These are phyloP conservation scores for Alternaria ethzedia DNA, from an alignment of 2,329 filamentous ascomycete genomes.

Conservation along the genomic window DNA sequence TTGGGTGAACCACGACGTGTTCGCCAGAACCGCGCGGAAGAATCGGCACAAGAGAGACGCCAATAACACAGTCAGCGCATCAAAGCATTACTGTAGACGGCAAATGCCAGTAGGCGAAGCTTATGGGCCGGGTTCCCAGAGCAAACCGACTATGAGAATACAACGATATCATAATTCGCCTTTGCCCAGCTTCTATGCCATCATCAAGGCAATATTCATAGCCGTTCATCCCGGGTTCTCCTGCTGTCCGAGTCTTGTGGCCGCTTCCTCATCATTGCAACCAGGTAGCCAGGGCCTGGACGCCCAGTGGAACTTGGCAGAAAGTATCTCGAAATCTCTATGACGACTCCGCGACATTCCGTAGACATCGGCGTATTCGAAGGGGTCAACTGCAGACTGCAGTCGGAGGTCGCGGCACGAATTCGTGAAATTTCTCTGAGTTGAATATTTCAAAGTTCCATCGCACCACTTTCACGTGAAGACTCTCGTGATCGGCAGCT, in stretches of 20 bases:
- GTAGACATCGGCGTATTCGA: neutral
- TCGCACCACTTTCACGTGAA: constrained; percentile 29
- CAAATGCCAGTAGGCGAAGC: neutral
- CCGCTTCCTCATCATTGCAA: neutral
- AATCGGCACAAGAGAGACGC: constrained; percentile 2
- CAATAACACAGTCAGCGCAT: neutral
- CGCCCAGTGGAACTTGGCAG: neutral
- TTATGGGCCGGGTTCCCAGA: neutral
- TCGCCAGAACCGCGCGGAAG: neutral
- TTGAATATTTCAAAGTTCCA: neutral
- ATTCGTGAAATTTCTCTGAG: neutral
- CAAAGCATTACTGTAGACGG: neutral
- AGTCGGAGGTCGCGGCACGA: neutral
- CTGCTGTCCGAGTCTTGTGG: neutral
- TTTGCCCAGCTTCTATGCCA: neutral
- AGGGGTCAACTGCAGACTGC: neutral
- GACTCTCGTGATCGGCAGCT: constrained; percentile 21
- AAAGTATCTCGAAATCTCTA: neutral
- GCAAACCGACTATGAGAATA: neutral
- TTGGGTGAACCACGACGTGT: neutral
- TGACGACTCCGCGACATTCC: neutral
- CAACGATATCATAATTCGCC: neutral
- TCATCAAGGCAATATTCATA: neutral
- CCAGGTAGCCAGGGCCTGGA: neutral
- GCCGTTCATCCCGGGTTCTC: neutral